Conservation (phyloP, 192 early-diverging fungal genomes). For the Linnemannia zychae region DNA sequence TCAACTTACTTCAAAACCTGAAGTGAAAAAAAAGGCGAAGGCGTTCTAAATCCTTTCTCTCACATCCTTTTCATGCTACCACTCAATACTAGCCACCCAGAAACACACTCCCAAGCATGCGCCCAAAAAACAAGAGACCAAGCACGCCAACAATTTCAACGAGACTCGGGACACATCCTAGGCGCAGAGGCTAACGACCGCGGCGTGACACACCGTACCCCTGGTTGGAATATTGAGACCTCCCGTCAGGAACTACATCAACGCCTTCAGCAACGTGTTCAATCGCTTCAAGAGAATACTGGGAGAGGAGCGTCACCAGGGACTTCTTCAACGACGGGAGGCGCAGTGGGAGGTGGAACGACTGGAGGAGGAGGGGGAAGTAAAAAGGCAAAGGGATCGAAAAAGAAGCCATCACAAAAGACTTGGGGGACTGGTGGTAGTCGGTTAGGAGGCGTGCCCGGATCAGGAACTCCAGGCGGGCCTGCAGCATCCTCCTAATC, state of each 20-base stretch:
- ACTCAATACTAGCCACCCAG: constrained; percentile 29
- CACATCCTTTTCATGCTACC: not conserved
- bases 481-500: not conserved
- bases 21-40: no score
- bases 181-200: constrained; percentile 38
- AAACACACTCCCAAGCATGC: constrained; percentile 48
- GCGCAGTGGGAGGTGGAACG: constrained; percentile 3
- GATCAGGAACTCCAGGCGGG: constrained; percentile 19
- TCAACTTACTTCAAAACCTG: not conserved
- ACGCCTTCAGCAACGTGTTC: constrained; percentile 39
- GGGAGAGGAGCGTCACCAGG: constrained; percentile 20
- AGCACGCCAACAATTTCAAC: constrained; percentile 46
- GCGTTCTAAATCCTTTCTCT: no score
- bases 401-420: constrained; percentile 29
- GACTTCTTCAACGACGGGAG: constrained; percentile 4
- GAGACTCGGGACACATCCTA: constrained; percentile 49
- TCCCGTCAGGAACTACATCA: constrained; percentile 36
- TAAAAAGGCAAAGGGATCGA: constrained; percentile 26
- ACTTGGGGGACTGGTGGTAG: constrained; percentile 40
- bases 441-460: constrained; percentile 43
- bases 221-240: constrained; percentile 36
- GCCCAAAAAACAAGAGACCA: constrained; percentile 38
- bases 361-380: not conserved
- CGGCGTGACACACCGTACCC: constrained; percentile 35
- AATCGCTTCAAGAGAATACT: constrained; percentile 24